Base-by-base conservation (phyloP, 1,139 yeast species). In the Waltiozyma sp. region DNA sequence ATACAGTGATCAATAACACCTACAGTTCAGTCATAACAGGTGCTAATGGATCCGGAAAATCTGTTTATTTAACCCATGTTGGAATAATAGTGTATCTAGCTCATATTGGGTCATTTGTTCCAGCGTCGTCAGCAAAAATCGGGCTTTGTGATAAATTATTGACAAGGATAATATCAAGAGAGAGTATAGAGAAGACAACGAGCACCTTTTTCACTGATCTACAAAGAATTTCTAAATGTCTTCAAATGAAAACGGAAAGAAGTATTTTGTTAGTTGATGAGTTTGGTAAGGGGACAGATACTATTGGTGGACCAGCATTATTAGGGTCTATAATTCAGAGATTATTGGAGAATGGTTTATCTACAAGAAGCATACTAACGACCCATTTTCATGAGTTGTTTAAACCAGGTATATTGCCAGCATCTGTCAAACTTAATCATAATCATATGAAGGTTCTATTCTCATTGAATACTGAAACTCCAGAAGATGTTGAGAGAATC, bases 1-100 rank as follows among this genome's bases (percentile, higher is more conserved):
- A 64, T 43, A 56, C 65, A 3, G 13, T 33, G 2, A 42, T 68
- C 3, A 23, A 47, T 6, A 62, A 61, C 3, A 51, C 55, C 0
- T 45, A 58, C 34, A 43, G 60, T 2, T 41, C 55, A 2, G 55
- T 73, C 0, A 51, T 73, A 0, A 70, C 77, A 0, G 78, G 78
- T 0, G 75, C 78, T 0, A 72, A 73, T 51, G 67, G 67, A 44
- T 73, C 78, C 4, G 77, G 77, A 0, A 73, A 73, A 50, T 68
- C 77, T 0, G 72, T 73, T 0, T 66, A 64, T 43, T 51, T 73
- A 18, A 55, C 66, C 1, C 76, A 70, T 43, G 56, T 64, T 37
- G 77, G 75, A 0, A 49, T 71, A 35, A 63, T 69, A 18, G 66
- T 68, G 2, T 64, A 61, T 41, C 47, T 73, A 41, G 66, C 76